Evolutionary conservation across 1,284 basidiomycete genomes (phyloP), one percentile per base, ranked within the genome.

Genomic region (Gomphus bonarii): DNA sequence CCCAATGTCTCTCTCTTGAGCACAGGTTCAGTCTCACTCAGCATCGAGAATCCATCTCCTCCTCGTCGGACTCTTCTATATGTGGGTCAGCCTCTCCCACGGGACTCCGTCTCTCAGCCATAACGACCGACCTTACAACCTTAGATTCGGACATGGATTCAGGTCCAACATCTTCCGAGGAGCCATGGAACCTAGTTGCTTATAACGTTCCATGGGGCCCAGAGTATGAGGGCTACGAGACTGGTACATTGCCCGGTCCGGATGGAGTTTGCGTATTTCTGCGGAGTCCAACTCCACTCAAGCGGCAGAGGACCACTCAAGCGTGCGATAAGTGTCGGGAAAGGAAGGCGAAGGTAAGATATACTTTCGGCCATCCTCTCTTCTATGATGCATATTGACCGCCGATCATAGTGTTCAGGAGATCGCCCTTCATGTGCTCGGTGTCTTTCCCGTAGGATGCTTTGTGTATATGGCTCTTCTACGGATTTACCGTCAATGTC

Each of bases 151-250:
- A 35, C 11, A 35, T 9, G 8, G 33, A 67, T 16, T 60, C 65
- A 8, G 70, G 70, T 54, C 7, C 40, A 42, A 16, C n/a, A 18
- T 42, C 16, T 4, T 42, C 42, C 42, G 68, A 70, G 52, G 57
- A 18, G 9, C 65, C 65, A 44, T 75, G 72, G 72, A 69, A 74
- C 53, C 69, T 75, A 53, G 68, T 73, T 18, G 71, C 72, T 9
- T 74, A 75, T 62, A 67, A 75, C 61, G 68, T 75, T 25, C 69
- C 73, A 3, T 74, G 73, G 72, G 73, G 73, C 3, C 60, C 65
- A 22, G 67, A 69, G 40, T 74, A 73, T 63, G 68, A 67, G 55
- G 65, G 69, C 50, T 74, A 74, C 61, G 64, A 62, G 40, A 62
- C 65, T 0, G 72, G 73, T 18, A 69, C 65, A n/a, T 67, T 75